Base-by-base conservation (phyloP, 768 basidiomycete genomes). In the Calvatia gigantea region DNA sequence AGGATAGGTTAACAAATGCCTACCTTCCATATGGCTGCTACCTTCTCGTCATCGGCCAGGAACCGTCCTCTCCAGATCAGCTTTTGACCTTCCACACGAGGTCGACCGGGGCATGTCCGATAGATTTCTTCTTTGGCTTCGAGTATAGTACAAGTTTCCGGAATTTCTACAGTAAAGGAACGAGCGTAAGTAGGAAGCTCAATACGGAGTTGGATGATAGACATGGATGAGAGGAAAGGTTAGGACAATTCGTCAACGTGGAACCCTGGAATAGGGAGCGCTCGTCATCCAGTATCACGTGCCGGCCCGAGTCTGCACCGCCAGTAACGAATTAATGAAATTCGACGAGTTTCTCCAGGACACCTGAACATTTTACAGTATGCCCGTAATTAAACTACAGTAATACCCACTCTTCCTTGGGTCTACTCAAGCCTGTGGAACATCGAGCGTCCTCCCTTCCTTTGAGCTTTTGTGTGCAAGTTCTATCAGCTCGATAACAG, bases 401-500 rank as follows among this genome's bases (percentile, higher is more conserved):
- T n/a, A n/a, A n/a, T n/a, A n/a, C n/a, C n/a, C n/a, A n/a, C n/a
- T n/a, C n/a, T n/a, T n/a, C n/a, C n/a, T n/a, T n/a, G n/a, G n/a
- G n/a, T n/a, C n/a, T n/a, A n/a, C n/a, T 52, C 32, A 59, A 41
- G 50, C 14, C 14, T 31, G 27, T 17, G 70, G 68, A 37, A 78
- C 72, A 17, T 54, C 50, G 19, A 79, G 53, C 1, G 74, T 78
- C 29, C 58, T 60, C 7, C 85, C 85, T 64, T 88, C 83, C 59
- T 69, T 77, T 12, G 86, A 80, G 60, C 87, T 88, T 69, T 79
- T 69, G 64, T 82, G 75, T 6, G 87, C 89, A 8, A 89, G 73
- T 69, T 93, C 89, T 61, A 93, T 82, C 65, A 94, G 76, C 71
- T 88, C 81, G 60, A 94, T 83, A 7, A 89, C 86, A 6, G 76